Evolutionary conservation across 148 eudicot genomes (phyloP).

Genomic region (Fagopyrum esculentum): DNA sequence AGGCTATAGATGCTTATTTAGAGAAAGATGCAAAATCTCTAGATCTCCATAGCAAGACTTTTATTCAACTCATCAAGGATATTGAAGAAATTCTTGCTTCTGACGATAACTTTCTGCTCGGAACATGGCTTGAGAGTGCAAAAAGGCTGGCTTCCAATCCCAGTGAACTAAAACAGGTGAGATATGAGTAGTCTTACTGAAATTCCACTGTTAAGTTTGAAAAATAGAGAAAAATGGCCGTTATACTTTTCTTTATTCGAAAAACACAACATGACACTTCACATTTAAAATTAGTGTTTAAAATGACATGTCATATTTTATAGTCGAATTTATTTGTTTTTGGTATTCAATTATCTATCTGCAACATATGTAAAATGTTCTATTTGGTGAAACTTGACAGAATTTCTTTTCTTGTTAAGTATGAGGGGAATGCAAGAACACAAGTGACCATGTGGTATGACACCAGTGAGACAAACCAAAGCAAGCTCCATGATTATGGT

Average conservation of each 20-base stretch:
- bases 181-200: conserved; percentile 6
- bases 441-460: conserved; percentile 99
- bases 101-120: conserved; percentile 90
- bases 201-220: not conserved
- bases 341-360: no score
- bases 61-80: conserved; percentile 65
- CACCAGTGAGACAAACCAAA: conserved; percentile 52
- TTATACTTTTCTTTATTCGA: not conserved
- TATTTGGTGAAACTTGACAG: not conserved
- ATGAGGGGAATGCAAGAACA: conserved; percentile 97
- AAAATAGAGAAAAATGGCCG: not conserved
- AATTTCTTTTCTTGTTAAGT: conserved; percentile 33
- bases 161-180: conserved; percentile 63
- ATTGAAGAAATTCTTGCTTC: conserved; percentile 70
- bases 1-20: conserved; percentile 61
- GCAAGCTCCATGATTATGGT: conserved; percentile 98
- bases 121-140: conserved; percentile 90
- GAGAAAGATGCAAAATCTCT: conserved; percentile 45
- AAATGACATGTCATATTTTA: no score
- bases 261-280: no score
- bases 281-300: no score
- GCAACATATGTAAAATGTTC: not conserved
- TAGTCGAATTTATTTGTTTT: no score
- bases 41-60: conserved; percentile 37
- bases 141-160: conserved; percentile 60